These are phyloP conservation scores for Berkeleyomyces rouxiae DNA, from an alignment of 2,329 filamentous ascomycete genomes.

Conservation along the genomic window DNA sequence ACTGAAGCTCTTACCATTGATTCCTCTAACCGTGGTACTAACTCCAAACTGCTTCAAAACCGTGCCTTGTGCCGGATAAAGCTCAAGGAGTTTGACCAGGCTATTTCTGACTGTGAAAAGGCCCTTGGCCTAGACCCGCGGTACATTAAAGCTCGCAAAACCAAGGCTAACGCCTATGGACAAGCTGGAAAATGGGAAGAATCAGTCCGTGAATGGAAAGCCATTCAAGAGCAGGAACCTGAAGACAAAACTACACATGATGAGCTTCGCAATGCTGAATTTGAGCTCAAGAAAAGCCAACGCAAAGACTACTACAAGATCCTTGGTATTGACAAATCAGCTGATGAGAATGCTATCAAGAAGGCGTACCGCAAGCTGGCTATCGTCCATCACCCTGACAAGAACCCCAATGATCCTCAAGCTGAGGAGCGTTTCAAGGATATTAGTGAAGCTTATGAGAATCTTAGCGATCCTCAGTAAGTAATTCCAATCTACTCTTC, in stretches of 20 bases:
- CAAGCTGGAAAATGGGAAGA: slow-evolving; percentile 84
- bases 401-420: slow-evolving; percentile 74
- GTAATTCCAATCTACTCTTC: slow-evolving; percentile 22
- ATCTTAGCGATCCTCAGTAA: slow-evolving; percentile 81
- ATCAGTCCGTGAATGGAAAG: slow-evolving; percentile 75
- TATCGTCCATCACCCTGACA: slow-evolving; percentile 89
- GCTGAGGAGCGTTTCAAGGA: slow-evolving; percentile 95
- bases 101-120: slow-evolving; percentile 71
- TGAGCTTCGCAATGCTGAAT: slow-evolving; percentile 77
- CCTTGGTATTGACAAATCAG: slow-evolving; percentile 71
- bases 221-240: slow-evolving; percentile 66
- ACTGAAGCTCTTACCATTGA: slow-evolving; percentile 70
- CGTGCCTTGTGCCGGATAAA: slow-evolving; percentile 69
- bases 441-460: slow-evolving; percentile 92
- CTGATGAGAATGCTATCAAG: slow-evolving; percentile 74
- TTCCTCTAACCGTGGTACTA: slow-evolving; percentile 74
- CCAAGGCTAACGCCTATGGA: slow-evolving; percentile 78
- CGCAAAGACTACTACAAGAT: slow-evolving; percentile 99
- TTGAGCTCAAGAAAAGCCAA: slow-evolving; percentile 94
- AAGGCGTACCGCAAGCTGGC: slow-evolving; percentile 92
- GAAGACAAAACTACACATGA: slow-evolving; percentile 63
- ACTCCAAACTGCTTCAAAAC: slow-evolving; percentile 90
- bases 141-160: slow-evolving; percentile 85
- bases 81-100: slow-evolving; percentile 68
- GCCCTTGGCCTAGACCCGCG: slow-evolving; percentile 67